phyloP scores from a whole-genome alignment of 1,284 basidiomycete genomes.

The Ganoderma meredithae region DNA sequence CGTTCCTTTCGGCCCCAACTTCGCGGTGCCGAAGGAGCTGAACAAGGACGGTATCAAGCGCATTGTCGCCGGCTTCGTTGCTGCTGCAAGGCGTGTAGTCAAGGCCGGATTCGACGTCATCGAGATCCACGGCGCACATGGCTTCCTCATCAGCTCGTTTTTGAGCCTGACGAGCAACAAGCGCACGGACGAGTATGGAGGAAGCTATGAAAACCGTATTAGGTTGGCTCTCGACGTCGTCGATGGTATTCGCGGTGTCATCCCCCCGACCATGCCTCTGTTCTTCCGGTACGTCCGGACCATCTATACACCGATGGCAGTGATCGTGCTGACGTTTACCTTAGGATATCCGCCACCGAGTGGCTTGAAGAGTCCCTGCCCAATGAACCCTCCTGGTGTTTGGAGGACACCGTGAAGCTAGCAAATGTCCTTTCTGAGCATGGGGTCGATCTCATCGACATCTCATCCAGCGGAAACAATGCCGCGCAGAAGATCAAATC shows the following conservation, averaged over 20 bases:
- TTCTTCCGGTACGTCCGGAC: constrained; percentile 64
- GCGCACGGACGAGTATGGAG: constrained; percentile 68
- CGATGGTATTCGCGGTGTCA: constrained; percentile 54
- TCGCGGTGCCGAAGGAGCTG: constrained; percentile 63
- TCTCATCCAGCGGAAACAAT: constrained; percentile 55
- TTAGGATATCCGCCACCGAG: constrained; percentile 60
- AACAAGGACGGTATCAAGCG: constrained; percentile 60
- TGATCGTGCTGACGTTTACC: constrained; percentile 35
- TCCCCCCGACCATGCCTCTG: constrained; percentile 67
- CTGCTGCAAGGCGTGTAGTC: constrained; percentile 61
- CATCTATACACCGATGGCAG: too few relatives aligned
- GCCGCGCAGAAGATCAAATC: constrained; percentile 39
- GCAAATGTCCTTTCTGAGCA: constrained; percentile 53
- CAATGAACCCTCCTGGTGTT: constrained; percentile 55
- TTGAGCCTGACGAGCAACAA: constrained; percentile 62
- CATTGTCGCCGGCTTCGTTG: constrained; percentile 66
- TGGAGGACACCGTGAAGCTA: constrained; percentile 60
- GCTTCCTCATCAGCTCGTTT: constrained; percentile 52
- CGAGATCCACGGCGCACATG: constrained; percentile 50
- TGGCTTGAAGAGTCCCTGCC: constrained; percentile 58
- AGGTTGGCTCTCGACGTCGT: constrained; percentile 58
- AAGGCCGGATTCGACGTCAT: constrained; percentile 55
- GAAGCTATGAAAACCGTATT: constrained; percentile 59
- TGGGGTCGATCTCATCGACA: constrained; percentile 60
- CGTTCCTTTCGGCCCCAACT: constrained; percentile 58